Percentiles rank a stretch among this genome's conserved stretches.
Conservation (phyloP, 164 flowering plant species). For the Protea cynaroides region DNA sequence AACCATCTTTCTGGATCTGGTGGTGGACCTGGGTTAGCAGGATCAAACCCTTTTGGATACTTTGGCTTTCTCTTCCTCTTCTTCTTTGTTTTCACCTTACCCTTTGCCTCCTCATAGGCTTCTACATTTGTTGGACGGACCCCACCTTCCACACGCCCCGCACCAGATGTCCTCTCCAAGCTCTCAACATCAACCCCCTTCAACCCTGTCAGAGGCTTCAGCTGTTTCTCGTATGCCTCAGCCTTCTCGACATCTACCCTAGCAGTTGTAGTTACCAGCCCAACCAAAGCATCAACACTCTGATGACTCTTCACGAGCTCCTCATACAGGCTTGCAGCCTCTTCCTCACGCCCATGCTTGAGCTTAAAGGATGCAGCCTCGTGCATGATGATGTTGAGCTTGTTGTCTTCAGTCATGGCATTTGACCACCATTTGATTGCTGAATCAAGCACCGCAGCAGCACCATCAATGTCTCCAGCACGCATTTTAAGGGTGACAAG, state of each 20-base stretch:
- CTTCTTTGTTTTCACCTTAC: slow-evolving; percentile 62
- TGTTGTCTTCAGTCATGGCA: slow-evolving; percentile 75
- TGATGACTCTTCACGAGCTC: slow-evolving; percentile 72
- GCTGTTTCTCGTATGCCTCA: slow-evolving; percentile 70
- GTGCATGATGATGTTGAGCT: slow-evolving; percentile 55
- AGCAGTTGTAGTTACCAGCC: slow-evolving; percentile 76
- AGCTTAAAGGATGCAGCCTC: slow-evolving; percentile 90
- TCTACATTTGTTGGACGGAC: slow-evolving; percentile 23
- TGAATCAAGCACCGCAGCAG: slow-evolving; percentile 58
- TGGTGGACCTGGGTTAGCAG: slow-evolving; percentile 91
- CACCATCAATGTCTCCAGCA: slow-evolving; percentile 76
- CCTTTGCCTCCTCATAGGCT: slow-evolving; percentile 44
- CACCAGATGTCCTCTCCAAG: slow-evolving; percentile 86
- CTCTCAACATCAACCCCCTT: slow-evolving; percentile 66
- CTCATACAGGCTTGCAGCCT: slow-evolving; percentile 64
- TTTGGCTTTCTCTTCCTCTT: slow-evolving; percentile 96
- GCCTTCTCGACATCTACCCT: slow-evolving; percentile 70
- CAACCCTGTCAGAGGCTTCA: slow-evolving; percentile 67
- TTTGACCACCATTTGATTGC: slow-evolving; percentile 80
- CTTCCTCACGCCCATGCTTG: slow-evolving; percentile 73
- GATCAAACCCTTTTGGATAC: slow-evolving; percentile 94
- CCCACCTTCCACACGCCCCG: slow-evolving; percentile 45
- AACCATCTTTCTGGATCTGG: slow-evolving; percentile 99
- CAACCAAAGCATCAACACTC: slow-evolving; percentile 70
- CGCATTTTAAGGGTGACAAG: slow-evolving; percentile 80